A percentile compares a stretch with the other conserved stretches of the same genome.
phyloP scores from a whole-genome alignment of 257 asterid genomes.

The Jasminum sambac region DNA sequence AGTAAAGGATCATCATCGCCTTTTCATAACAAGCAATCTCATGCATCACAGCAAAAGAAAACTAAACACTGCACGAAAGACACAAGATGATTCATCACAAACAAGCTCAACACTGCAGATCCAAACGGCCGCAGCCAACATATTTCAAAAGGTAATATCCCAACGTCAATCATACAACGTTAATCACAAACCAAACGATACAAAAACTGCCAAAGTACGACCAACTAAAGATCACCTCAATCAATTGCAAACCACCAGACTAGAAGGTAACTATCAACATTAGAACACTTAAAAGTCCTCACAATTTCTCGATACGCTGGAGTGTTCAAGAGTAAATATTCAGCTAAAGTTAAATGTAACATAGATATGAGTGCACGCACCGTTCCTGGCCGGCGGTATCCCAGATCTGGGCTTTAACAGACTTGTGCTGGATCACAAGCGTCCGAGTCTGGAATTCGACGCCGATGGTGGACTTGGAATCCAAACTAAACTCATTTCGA shows the following conservation, averaged over 20 bases:
- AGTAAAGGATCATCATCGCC: background rate
- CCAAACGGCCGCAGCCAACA: background rate
- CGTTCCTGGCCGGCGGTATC: constrained; percentile 91
- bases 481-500: constrained; percentile 78
- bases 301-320: background rate
- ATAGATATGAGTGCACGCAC: constrained; percentile 28
- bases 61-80: background rate
- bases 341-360: background rate
- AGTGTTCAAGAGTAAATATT: background rate
- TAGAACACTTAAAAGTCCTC: constrained; percentile 4
- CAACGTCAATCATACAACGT: background rate
- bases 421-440: constrained; percentile 64
- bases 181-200: background rate
- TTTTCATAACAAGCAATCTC: background rate
- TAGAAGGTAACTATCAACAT: background rate
- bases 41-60: background rate
- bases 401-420: constrained; percentile 94
- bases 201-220: constrained; percentile 1
- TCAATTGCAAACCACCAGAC: background rate
- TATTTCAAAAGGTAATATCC: constrained; percentile 4
- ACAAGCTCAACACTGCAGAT: background rate
- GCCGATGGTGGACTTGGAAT: constrained; percentile 80
- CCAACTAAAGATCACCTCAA: constrained; percentile 6
- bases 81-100: background rate
- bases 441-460: constrained; percentile 84